Evolutionary conservation across 2,329 filamentous ascomycete genomes (phyloP), one percentile per base, ranked within the genome.

Genomic region (Colletotrichum orchidophilum): DNA sequence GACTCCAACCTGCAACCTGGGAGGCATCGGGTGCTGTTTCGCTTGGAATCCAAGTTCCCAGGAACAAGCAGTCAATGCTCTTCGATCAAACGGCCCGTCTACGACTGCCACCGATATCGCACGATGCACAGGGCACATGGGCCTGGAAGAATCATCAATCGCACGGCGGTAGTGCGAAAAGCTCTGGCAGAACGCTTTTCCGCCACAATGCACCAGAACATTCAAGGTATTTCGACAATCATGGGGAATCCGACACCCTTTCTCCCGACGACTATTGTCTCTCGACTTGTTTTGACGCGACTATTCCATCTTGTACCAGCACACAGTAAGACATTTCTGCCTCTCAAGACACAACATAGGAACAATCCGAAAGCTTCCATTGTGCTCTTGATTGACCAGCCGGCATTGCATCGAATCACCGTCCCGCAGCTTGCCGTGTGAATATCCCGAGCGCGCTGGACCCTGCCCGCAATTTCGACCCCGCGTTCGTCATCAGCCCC

Each of bases 401-500:
- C n/a, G 46, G 8, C 58, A 61, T 33, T 15, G 42, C 21, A 26
- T 27, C 35, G 21, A 29, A 15, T 39, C 15, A 24, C 53, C 42
- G 63, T 31, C 13, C 42, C 27, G 7, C 52, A 27, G 54, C 24
- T 63, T 71, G 69, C 69, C 64, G 69, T 63, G 58, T 39, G 33
- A 59, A n/a, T 13, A 57, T 71, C 57, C 69, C 69, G 69, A 71
- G 15, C 21, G 5, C 50, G 21, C 58, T 35, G 33, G 39, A 21
- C 31, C 66, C 52, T 35, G 57, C 57, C 31, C 53, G 58, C 58
- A 55, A 60, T 53, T 39, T 29, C 24, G 46, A 71, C 69, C 69
- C 69, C 69, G 64, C 69, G 53, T 54, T 71, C 64, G 64, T 63
- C 69, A 63, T 59, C 42, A 27, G 58, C 69, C 64, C 64, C 69